Evolutionary conservation across 805 yeast species (phyloP), one percentile per base, ranked within the genome.

Genomic region (Kazachstania africana): DNA sequence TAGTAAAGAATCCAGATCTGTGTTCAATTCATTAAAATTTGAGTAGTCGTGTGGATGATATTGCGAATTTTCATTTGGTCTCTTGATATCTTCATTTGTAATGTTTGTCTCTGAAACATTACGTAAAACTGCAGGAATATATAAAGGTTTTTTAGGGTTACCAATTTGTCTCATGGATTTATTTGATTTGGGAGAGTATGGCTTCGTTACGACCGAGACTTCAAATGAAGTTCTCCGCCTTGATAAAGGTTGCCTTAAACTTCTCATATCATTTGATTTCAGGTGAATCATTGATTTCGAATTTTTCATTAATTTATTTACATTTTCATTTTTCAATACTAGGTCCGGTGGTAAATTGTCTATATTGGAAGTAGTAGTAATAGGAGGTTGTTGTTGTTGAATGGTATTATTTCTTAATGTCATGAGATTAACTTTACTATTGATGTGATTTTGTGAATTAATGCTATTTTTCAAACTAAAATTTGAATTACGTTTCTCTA

Each of bases 61-160:
- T n/a, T n/a, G n/a, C n/a, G n/a, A n/a, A n/a, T n/a, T n/a, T 19
- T 6, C 10, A 19, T 10, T 10, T 19, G 6, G 22, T 6, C 10
- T 19, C 22, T 8, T 19, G 2, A 35, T 10, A 35, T 60, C 65
- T 28, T 61, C 66, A n/a, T 56, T 59, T 12, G 61, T 62, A 26
- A 63, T 45, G 30, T 63, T 63, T 1, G 68, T 63, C 35, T 51
- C 55, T 0, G 66, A 55, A 9, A 63, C 62, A 26, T 68, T 66
- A 42, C 82, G 68, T 32, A 87, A 62, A 8, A 87, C 97, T 0
- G 95, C 95, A 0, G 97, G 97, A 0, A 80, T 66, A 47, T 84
- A 87, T 62, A 87, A 62, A 8, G 96, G 95, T 47, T 82, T 78
- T 52, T 84, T 72, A 40, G 84, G 87, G 28, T 78, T 78, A 35